Evolutionary conservation across 116 monocot genomes (phyloP).

Genomic region (Cymodocea nodosa): DNA sequence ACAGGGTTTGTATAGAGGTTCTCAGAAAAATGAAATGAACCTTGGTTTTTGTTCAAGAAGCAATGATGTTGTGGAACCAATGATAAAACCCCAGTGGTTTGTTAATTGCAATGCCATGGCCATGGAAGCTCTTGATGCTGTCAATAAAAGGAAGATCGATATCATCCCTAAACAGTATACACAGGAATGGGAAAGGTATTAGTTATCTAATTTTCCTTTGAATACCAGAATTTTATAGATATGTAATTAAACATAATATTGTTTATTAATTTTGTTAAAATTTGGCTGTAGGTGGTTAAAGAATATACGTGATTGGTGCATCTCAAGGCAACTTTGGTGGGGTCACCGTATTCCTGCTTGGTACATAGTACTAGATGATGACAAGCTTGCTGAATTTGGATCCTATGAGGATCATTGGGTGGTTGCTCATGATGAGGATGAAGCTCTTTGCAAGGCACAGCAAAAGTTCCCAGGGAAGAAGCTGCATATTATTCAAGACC

Average conservation of each 20-base stretch:
- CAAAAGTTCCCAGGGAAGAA: conserved; percentile 50
- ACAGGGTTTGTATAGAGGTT: conserved; percentile 66
- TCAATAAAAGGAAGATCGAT: conserved; percentile 63
- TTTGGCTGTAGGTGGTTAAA: conserved; percentile 57
- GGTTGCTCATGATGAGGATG: conserved; percentile 74
- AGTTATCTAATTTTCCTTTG: conserved; percentile 2
- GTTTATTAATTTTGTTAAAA: not conserved
- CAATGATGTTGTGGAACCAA: conserved; percentile 89
- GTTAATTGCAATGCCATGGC: conserved; percentile 80
- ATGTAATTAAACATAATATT: not conserved
- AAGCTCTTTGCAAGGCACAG: conserved; percentile 52
- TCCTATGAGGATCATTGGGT: conserved; percentile 83
- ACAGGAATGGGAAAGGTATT: conserved; percentile 77
- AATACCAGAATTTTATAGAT: not conserved
- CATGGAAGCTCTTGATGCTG: conserved; percentile 72
- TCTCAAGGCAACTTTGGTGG: conserved; percentile 99
- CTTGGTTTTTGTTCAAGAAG: conserved; percentile 91
- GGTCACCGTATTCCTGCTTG: conserved; percentile 95
- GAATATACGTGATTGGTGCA: conserved; percentile 97
- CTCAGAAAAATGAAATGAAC: conserved; percentile 84
- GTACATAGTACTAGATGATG: conserved; percentile 79
- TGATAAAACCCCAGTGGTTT: conserved; percentile 97
- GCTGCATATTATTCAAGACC: conserved; percentile 58
- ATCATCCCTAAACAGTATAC: conserved; percentile 89
- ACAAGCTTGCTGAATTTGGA: conserved; percentile 55